Percentiles rank a stretch among this genome's conserved stretches.
Conservation (phyloP, 1,284 basidiomycete species). For the Sanguinoderma infundibulare region DNA sequence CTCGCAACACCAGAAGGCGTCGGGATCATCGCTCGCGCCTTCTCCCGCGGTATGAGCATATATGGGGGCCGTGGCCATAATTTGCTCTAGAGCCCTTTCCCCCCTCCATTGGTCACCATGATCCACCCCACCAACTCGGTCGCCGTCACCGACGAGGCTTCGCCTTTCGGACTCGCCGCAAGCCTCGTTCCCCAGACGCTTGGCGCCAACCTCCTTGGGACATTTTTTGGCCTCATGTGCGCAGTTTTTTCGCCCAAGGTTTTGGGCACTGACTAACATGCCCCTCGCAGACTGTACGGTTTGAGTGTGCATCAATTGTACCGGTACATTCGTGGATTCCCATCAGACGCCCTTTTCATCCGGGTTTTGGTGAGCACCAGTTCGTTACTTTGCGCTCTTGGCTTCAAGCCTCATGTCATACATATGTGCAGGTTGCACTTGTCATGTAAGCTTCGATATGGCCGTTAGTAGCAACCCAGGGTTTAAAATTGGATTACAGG, state of each 20-base stretch:
- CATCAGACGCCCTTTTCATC: neutral
- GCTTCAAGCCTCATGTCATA: no score
- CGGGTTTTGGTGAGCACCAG: neutral
- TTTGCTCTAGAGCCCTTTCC: neutral
- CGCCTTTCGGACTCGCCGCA: neutral
- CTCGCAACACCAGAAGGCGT: neutral
- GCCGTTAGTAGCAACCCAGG: neutral
- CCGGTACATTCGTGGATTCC: neutral
- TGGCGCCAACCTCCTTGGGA: neutral
- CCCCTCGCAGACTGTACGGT: neutral
- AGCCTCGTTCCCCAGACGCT: neutral
- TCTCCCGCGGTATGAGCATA: neutral
- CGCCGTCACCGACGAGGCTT: neutral
- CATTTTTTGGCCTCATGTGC: neutral
- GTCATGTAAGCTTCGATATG: neutral
- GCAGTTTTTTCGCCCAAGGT: neutral
- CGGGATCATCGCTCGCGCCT: neutral
- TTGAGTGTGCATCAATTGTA: neutral
- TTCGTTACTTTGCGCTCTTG: neutral
- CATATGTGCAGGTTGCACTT: neutral
- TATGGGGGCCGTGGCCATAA: neutral
- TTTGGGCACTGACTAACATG: neutral
- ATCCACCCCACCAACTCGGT: neutral
- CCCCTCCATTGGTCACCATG: neutral
- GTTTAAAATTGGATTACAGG: neutral